Conservation (phyloP, 352 stramenopile genomes). For the Pythium inflatum region DNA sequence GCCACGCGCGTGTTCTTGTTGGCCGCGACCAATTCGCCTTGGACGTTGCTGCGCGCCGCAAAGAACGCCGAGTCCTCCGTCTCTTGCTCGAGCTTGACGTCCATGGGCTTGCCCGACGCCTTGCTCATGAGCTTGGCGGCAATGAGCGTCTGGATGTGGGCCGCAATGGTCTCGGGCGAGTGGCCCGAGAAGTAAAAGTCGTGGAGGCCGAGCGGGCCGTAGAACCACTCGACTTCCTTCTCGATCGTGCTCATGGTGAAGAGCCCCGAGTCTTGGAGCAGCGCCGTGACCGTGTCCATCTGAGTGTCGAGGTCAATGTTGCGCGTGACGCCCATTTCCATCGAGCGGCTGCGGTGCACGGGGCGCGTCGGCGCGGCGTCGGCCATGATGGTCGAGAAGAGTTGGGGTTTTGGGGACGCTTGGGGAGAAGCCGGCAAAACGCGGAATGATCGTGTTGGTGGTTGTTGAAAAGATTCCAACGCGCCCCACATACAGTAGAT, state of each 20-base stretch:
- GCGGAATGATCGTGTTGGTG: slow-evolving; percentile 26
- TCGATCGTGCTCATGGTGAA: slow-evolving; percentile 66
- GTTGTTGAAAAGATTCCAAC: too few species aligned
- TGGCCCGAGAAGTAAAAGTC: slow-evolving; percentile 86
- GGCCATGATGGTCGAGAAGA: slow-evolving; percentile 32
- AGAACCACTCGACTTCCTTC: slow-evolving; percentile 84
- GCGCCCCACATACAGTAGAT: too few species aligned
- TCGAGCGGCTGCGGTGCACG: slow-evolving; percentile 52
- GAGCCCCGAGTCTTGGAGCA: slow-evolving; percentile 57
- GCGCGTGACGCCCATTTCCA: slow-evolving; percentile 60
- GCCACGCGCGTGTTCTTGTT: slow-evolving; percentile 53
- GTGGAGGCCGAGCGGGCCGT: slow-evolving; percentile 76
- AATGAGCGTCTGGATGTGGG: slow-evolving; percentile 80
- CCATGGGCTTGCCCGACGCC: slow-evolving; percentile 69
- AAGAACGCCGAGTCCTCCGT: slow-evolving; percentile 77
- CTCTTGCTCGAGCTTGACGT: slow-evolving; percentile 85
- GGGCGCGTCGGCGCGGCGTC: slow-evolving; percentile 36
- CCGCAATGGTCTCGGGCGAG: slow-evolving; percentile 61
- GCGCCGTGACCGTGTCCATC: slow-evolving; percentile 71
- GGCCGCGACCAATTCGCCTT: slow-evolving; percentile 44
- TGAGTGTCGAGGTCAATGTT: slow-evolving; percentile 59
- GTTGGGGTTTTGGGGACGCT: neutral
- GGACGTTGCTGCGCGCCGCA: slow-evolving; percentile 80
- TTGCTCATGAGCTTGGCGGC: slow-evolving; percentile 84
- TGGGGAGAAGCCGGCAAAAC: slow-evolving; percentile 22